These are phyloP conservation scores for Amylostereum chailletii DNA, from an alignment of 1,284 basidiomycete species.

Conservation along the genomic window DNA sequence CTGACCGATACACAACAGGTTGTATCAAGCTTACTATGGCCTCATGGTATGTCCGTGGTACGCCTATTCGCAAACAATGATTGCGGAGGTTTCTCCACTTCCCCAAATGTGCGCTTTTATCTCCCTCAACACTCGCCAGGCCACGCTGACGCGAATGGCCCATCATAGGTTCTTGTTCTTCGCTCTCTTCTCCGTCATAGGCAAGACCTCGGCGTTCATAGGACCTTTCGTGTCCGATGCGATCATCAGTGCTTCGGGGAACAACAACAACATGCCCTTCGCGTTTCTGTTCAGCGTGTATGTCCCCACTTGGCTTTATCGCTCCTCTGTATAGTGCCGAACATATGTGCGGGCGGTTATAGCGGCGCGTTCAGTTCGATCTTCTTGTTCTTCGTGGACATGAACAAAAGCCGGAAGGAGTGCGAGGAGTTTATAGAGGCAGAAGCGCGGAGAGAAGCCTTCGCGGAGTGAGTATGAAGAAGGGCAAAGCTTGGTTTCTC, in stretches of 20 bases:
- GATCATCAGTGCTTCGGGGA: constrained; percentile 58
- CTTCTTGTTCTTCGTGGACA: constrained; percentile 63
- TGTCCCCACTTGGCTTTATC: constrained; percentile 17
- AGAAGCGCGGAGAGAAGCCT: constrained; percentile 43
- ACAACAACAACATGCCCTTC: constrained; percentile 78
- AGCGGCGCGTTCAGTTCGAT: constrained; percentile 47
- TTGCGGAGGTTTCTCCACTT: constrained; percentile 72
- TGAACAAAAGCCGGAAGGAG: constrained; percentile 59
- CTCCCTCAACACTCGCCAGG: constrained; percentile 3
- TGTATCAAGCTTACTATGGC: constrained; percentile 68
- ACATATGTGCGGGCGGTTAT: background rate
- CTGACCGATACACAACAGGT: constrained; percentile 25
- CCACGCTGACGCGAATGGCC: background rate
- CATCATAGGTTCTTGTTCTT: constrained; percentile 64
- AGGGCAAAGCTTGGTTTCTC: too few species aligned
- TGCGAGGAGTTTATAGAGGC: constrained; percentile 57
- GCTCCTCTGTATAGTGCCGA: background rate
- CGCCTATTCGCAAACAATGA: constrained; percentile 79
- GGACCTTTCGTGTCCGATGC: constrained; percentile 73
- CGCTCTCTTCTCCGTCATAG: constrained; percentile 65
- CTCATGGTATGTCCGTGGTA: constrained; percentile 81
- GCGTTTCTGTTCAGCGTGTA: constrained; percentile 70
- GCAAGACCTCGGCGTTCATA: constrained; percentile 78
- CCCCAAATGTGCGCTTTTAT: constrained; percentile 48
- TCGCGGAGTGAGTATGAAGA: constrained; percentile 15